Evolutionary conservation across 495 filamentous ascomycete species (phyloP).

Genomic region (Talaromyces adpressus): DNA sequence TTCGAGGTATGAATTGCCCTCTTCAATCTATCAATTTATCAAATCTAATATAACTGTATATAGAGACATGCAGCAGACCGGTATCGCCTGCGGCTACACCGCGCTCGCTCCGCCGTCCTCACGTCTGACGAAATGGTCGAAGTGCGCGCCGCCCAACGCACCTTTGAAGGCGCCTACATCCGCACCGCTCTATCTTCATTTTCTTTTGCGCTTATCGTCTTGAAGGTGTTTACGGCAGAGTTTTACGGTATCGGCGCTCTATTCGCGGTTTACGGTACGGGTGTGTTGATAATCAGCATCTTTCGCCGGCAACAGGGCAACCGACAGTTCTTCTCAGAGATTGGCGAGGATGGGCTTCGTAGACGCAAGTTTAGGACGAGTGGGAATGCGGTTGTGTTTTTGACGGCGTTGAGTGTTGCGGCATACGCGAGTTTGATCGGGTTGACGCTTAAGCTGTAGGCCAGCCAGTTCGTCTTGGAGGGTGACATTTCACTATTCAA

Average conservation of each 20-base stretch:
- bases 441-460: slow-evolving; percentile 55
- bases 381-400: slow-evolving; percentile 67
- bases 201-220: slow-evolving; percentile 85
- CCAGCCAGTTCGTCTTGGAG: slow-evolving; percentile 9
- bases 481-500: not conserved
- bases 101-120: slow-evolving; percentile 75
- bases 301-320: slow-evolving; percentile 87
- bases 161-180: slow-evolving; percentile 95
- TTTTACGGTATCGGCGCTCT: slow-evolving; percentile 92
- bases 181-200: slow-evolving; percentile 92
- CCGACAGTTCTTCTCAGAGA: slow-evolving; percentile 80
- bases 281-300: slow-evolving; percentile 70
- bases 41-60: not conserved
- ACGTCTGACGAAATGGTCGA: slow-evolving; percentile 83
- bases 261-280: slow-evolving; percentile 84
- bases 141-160: slow-evolving; percentile 88
- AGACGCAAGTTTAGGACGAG: slow-evolving; percentile 83
- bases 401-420: slow-evolving; percentile 73
- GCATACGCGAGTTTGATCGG: slow-evolving; percentile 76
- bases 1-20: not conserved
- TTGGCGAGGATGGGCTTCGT: slow-evolving; percentile 58
- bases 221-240: slow-evolving; percentile 92
- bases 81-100: slow-evolving; percentile 65
- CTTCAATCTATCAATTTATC: not conserved
- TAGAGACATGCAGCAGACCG: slow-evolving; percentile 42